Base-by-base conservation (phyloP, 78 protist genomes). In the Dictyostelium citrinum region DNA sequence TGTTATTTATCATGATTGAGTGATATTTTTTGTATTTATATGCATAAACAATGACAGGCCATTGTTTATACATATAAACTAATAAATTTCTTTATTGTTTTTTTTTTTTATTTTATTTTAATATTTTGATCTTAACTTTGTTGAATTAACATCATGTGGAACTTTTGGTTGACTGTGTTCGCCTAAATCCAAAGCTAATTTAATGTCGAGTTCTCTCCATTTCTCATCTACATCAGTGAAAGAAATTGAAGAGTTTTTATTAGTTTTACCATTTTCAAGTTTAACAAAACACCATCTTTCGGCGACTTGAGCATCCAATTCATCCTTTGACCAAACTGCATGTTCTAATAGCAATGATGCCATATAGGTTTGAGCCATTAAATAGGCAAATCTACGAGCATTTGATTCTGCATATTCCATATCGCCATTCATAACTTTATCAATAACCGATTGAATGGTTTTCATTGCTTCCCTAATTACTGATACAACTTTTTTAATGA, bases 301-400 rank as follows among this genome's bases (percentile, higher is more conserved):
- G 0, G 35, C 46, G 3, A 83, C 82, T n/a, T 77, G 64, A 35
- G 16, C 68, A 71, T 90, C 95, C 12, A 77, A 20, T 24, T 78
- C 8, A 29, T 81, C 67, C 8, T 83, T 83, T 12, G 68, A 64
- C 90, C 81, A 81, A 33, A 14, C 16, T 2, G 95, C 95, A 45
- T 90, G 95, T 43, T 90, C 95, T 12, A 68, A 76, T 20, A 90
- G 49, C 0, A 90, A 22, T 3, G 91, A 29, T 37, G 95, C 95
- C 82, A 90, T 90, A 24, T 90, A 90, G 20, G 78, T 61, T 43
- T 74, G 76, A 7, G 90, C 76, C 29, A 90, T 27, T 20, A 82
- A 33, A 58, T 45, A 90, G 2, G 83, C 67, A 33, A 68, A 90
- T 45, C 82, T 72, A 64, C 83, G 83, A 5, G 95, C 90, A 61